A percentile compares a stretch with the other conserved stretches of the same genome.
These are phyloP conservation scores for Bipolaris sorokiniana DNA, from an alignment of 2,329 filamentous ascomycete genomes.

Conservation along the genomic window DNA sequence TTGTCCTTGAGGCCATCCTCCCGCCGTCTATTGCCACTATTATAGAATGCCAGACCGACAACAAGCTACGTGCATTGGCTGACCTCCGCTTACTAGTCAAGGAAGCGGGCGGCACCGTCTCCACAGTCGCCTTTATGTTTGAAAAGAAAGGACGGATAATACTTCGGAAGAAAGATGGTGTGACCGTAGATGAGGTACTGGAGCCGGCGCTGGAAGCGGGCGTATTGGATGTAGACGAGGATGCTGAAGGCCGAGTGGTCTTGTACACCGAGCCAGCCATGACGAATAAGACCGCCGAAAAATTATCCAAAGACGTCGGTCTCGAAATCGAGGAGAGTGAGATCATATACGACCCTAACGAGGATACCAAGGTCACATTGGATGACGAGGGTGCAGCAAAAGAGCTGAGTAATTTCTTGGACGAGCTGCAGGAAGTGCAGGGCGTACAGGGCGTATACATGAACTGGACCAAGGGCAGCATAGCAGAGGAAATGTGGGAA, in stretches of 20 bases:
- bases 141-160: conserved; percentile 76
- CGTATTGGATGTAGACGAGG: conserved; percentile 72
- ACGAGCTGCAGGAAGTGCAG: conserved; percentile 70
- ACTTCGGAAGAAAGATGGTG: conserved; percentile 65
- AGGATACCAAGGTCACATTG: conserved; percentile 73
- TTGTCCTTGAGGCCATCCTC: conserved; percentile 81
- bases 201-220: conserved; percentile 86
- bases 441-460: conserved; percentile 81
- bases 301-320: conserved; percentile 66
- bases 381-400: conserved; percentile 63
- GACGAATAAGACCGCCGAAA: conserved; percentile 68
- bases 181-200: conserved; percentile 72
- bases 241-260: conserved; percentile 72
- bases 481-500: conserved; percentile 49
- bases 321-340: conserved; percentile 75
- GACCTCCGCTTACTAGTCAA: conserved; percentile 77
- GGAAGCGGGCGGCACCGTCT: conserved; percentile 70
- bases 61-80: conserved; percentile 73
- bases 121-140: conserved; percentile 84
- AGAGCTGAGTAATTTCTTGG: conserved; percentile 65
- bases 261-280: conserved; percentile 72
- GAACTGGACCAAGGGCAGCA: conserved; percentile 61
- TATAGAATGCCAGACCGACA: conserved; percentile 85
- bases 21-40: conserved; percentile 76
- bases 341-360: conserved; percentile 84